These are phyloP conservation scores for Tylopilus sp. DNA, from an alignment of 1,284 basidiomycete species.

Conservation along the genomic window DNA sequence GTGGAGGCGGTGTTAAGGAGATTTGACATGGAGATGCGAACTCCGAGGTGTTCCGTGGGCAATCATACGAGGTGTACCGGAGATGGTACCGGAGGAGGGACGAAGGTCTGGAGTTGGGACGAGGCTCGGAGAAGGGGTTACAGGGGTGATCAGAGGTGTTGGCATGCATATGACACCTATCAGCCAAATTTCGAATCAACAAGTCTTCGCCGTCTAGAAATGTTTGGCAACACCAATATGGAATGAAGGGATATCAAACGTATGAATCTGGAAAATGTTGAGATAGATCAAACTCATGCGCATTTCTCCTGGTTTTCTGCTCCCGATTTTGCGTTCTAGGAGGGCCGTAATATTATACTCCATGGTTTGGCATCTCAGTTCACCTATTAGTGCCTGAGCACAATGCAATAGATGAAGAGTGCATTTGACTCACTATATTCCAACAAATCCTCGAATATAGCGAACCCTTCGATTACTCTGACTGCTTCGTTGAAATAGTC, in stretches of 20 bases:
- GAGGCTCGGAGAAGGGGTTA: too few species aligned
- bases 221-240: background rate
- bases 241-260: background rate
- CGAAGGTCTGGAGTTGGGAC: too few species aligned
- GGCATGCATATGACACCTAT: too few species aligned
- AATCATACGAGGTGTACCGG: too few species aligned
- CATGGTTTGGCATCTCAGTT: constrained; percentile 2
- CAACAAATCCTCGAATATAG: background rate
- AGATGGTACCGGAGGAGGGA: too few species aligned
- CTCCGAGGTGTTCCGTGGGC: too few species aligned
- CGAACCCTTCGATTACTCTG: too few species aligned
- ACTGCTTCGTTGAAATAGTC: too few species aligned
- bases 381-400: background rate
- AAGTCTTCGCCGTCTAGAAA: constrained; percentile 2
- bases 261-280: constrained; percentile 4
- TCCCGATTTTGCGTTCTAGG: constrained; percentile 4
- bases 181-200: constrained; percentile 1
- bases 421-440: background rate
- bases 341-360: constrained; percentile 4
- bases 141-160: too few species aligned
- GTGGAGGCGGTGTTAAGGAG: too few species aligned
- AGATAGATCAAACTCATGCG: constrained; percentile 8
- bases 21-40: too few species aligned
- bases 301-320: constrained; percentile 2
- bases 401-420: background rate